Percentiles rank a stretch among this genome's conserved stretches.
Evolutionary conservation across 2,329 filamentous ascomycete genomes (phyloP).

Genomic region (Hypoxylon sp.): DNA sequence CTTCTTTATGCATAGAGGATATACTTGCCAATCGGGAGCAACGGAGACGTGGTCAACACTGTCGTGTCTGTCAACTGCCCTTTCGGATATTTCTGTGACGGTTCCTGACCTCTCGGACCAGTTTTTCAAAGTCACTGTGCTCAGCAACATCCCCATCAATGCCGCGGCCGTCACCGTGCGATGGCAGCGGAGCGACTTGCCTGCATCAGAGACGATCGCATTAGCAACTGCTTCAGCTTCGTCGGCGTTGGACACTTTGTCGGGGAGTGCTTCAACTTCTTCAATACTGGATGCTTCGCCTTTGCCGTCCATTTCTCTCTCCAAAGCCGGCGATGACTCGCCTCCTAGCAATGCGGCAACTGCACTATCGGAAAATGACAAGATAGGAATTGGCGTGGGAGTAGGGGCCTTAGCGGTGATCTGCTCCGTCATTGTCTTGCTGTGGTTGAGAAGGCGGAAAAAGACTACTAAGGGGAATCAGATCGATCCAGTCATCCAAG

Average conservation of each 20-base stretch:
- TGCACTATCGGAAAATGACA: background rate
- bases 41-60: conserved; percentile 34
- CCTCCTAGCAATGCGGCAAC: background rate
- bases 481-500: background rate
- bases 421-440: background rate
- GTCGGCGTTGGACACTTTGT: too few species aligned
- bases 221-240: conserved; percentile 1
- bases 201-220: background rate
- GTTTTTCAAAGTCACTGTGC: conserved; percentile 12
- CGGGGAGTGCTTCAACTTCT: too few species aligned
- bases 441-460: background rate
- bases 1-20: conserved; percentile 8
- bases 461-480: background rate
- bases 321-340: background rate
- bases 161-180: conserved; percentile 28
- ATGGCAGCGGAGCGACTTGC: conserved; percentile 29
- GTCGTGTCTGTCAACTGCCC: conserved; percentile 17
- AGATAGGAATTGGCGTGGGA: background rate
- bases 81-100: conserved; percentile 12
- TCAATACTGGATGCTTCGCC: background rate
- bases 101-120: conserved; percentile 30
- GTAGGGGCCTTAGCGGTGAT: background rate
- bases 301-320: background rate
- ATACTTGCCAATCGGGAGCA: conserved; percentile 10
- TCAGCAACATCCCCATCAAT: conserved; percentile 15